A percentile compares a stretch with the other conserved stretches of the same genome.
phyloP scores from a whole-genome alignment of 2,329 filamentous ascomycete genomes.

The Juglanconis juglandina region DNA sequence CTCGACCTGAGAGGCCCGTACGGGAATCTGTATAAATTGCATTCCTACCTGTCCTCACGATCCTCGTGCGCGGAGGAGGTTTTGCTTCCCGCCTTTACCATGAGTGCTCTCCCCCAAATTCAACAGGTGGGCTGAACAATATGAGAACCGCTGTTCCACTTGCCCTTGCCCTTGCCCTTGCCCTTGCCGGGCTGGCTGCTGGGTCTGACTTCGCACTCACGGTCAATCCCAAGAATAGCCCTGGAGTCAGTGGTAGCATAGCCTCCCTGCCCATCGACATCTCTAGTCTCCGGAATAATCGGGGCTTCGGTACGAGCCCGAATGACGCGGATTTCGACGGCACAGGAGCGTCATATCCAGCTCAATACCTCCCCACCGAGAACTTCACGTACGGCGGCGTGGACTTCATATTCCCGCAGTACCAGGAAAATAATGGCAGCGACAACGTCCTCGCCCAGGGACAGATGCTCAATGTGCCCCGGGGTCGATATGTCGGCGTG shows the following conservation, averaged over 20 bases:
- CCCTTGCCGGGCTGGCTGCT: background rate
- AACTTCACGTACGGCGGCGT: slow-evolving; percentile 20
- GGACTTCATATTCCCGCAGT: slow-evolving; percentile 18
- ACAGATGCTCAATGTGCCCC: slow-evolving; percentile 14
- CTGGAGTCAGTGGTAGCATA: slow-evolving; percentile 6
- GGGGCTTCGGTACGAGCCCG: slow-evolving; percentile 17
- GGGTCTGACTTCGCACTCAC: slow-evolving; percentile 1
- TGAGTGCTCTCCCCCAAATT: too few relatives aligned
- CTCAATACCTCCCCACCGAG: slow-evolving; percentile 16
- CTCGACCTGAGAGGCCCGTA: too few relatives aligned
- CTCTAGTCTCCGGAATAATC: slow-evolving; percentile 17
- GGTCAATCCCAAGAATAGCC: slow-evolving; percentile 16
- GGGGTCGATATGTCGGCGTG: slow-evolving; percentile 18
- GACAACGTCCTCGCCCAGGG: slow-evolving; percentile 22
- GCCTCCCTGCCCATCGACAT: slow-evolving; percentile 16
- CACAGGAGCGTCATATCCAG: slow-evolving; percentile 17
- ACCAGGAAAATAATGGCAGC: slow-evolving; percentile 11
- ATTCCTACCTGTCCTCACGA: too few relatives aligned
- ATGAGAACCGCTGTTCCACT: background rate
- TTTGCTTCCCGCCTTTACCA: too few relatives aligned
- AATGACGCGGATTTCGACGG: slow-evolving; percentile 22
- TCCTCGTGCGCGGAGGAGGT: too few relatives aligned
- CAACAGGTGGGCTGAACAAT: background rate
- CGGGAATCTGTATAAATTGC: too few relatives aligned
- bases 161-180: background rate